Conservation (phyloP, 208 protist species). For the Polymyxa betae region DNA sequence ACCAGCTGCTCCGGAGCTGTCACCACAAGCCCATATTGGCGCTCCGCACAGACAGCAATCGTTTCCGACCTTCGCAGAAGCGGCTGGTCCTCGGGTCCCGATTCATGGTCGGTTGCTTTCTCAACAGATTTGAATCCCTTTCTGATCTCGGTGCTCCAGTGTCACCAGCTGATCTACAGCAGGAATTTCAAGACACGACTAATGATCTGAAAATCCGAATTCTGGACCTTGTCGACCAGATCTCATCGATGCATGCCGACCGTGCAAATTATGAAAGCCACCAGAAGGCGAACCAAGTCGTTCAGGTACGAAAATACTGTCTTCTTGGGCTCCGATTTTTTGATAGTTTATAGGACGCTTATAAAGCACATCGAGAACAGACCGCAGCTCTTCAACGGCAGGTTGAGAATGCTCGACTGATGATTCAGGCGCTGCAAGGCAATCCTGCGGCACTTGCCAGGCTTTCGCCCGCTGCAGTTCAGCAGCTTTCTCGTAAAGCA, state of each 20-base stretch:
- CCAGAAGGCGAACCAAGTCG: background rate
- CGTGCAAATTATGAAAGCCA: background rate
- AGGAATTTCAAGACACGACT: background rate
- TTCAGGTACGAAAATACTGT: background rate
- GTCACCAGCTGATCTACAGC: too few relatives aligned
- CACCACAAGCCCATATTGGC: background rate
- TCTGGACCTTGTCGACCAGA: background rate
- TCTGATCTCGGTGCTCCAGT: too few relatives aligned
- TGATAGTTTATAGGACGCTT: background rate
- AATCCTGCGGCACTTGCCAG: background rate
- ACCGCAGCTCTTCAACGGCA: background rate
- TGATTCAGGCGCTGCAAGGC: background rate
- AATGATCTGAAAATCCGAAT: background rate
- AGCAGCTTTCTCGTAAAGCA: background rate
- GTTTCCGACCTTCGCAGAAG: background rate
- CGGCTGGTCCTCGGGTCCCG: background rate
- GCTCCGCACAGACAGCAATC: conserved; percentile 16
- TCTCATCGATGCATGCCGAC: background rate
- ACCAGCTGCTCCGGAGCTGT: background rate
- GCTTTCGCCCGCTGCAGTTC: background rate
- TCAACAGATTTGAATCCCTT: too few relatives aligned
- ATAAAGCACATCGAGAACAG: background rate
- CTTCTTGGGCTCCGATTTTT: background rate
- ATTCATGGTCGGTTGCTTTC: too few relatives aligned
- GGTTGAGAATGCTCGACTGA: background rate